Conservation (phyloP, 441 rosid species). For the Codiaeum variegatum region DNA sequence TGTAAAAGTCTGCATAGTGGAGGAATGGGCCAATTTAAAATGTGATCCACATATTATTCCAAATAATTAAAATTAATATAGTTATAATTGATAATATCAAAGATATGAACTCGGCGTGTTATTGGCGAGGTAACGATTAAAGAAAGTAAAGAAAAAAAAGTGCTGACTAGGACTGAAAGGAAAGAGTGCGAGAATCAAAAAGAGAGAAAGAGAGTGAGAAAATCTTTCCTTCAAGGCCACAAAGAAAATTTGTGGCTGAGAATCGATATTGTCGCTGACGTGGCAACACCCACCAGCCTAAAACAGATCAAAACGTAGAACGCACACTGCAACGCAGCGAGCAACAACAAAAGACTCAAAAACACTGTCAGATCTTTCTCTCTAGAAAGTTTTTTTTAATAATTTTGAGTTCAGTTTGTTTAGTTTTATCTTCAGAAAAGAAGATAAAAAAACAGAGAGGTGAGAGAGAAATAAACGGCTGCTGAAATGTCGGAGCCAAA, state of each 20-base stretch:
- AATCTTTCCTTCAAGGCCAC: constrained; percentile 51
- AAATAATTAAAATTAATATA: neutral
- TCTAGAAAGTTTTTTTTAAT: constrained; percentile 21
- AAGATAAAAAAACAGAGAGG: neutral
- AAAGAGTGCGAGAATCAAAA: constrained; percentile 20
- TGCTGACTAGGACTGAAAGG: constrained; percentile 42
- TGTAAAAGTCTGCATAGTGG: constrained; percentile 13
- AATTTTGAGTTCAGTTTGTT: constrained; percentile 9
- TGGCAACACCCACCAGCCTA: constrained; percentile 39
- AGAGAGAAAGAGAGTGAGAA: constrained; percentile 22
- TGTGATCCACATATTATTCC: constrained; percentile 21
- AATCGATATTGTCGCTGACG: constrained; percentile 45
- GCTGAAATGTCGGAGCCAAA: constrained; percentile 31
- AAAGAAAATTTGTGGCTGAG: constrained; percentile 65
- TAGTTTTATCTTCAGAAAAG: constrained; percentile 1
- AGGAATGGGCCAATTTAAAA: constrained; percentile 21
- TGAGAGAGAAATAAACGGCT: constrained; percentile 5
- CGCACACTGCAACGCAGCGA: too few relatives aligned
- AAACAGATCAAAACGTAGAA: constrained; percentile 44
- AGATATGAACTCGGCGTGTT: neutral
- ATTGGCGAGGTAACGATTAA: constrained; percentile 3
- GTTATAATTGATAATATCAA: neutral
- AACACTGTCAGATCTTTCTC: constrained; percentile 36
- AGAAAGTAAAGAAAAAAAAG: neutral
- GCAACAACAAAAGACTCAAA: constrained; percentile 11